Conservation (phyloP, 257 asterid genomes). For the Solanum appendiculatum region DNA sequence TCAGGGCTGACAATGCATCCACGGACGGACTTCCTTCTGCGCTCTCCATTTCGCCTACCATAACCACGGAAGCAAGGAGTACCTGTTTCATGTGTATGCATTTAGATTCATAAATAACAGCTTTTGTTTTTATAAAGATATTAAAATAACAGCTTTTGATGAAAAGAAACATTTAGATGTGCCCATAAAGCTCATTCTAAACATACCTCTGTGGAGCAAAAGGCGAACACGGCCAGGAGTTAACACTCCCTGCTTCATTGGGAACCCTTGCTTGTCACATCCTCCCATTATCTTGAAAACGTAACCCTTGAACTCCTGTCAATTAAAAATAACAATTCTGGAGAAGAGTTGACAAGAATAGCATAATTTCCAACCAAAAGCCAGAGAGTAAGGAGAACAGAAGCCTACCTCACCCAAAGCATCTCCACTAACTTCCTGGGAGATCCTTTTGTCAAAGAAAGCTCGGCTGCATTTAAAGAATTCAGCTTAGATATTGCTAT, state of each 20-base stretch:
- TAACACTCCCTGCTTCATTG: constrained; percentile 7
- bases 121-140: not conserved
- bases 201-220: not conserved
- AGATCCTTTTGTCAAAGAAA: constrained; percentile 1
- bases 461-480: not conserved
- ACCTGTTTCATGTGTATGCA: not conserved
- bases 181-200: not conserved
- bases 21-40: constrained; percentile 7
- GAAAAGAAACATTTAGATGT: not conserved
- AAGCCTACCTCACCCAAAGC: not conserved
- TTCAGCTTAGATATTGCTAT: not conserved
- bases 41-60: not conserved
- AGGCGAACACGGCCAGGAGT: constrained; percentile 6
- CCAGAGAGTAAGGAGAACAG: not conserved
- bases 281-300: constrained; percentile 4
- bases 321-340: not conserved
- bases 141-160: not conserved
- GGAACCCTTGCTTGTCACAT: constrained; percentile 3
- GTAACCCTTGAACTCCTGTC: constrained; percentile 2
- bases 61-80: constrained; percentile 2
- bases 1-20: constrained; percentile 9
- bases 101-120: not conserved
- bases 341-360: not conserved
- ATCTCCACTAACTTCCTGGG: constrained; percentile 2
- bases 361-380: not conserved